Evolutionary conservation across 208 protist genomes (phyloP).

Genomic region (Novymonas esmeraldas): DNA sequence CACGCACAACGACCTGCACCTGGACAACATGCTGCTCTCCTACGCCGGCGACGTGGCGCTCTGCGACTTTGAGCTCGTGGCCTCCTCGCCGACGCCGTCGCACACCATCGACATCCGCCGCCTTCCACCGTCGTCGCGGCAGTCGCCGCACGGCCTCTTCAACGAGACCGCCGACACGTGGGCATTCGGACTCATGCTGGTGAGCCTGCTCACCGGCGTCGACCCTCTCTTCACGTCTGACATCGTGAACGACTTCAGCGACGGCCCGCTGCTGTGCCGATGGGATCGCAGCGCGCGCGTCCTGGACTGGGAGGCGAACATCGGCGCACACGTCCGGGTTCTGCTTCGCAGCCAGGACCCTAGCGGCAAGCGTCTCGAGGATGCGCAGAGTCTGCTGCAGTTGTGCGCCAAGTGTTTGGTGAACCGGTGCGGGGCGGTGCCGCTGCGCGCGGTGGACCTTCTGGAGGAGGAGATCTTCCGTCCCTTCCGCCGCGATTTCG

Average conservation of each 20-base stretch:
- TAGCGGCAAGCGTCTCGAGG: conserved; percentile 10
- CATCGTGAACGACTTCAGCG: conserved; percentile 81
- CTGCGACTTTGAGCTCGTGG: conserved; percentile 89
- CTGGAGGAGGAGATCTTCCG: conserved; percentile 53
- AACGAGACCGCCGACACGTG: conserved; percentile 61
- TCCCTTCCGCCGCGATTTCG: conserved; percentile 28
- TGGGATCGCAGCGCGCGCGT: conserved; percentile 33
- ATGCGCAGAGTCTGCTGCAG: conserved; percentile 42
- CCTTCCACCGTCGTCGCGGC: conserved; percentile 62
- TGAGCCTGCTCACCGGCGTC: conserved; percentile 77
- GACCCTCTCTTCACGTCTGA: conserved; percentile 70
- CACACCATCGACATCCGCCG: conserved; percentile 13
- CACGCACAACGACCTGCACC: conserved; percentile 86
- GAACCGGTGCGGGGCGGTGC: conserved; percentile 41
- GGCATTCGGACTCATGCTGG: conserved; percentile 64
- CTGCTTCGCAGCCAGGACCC: conserved; percentile 44
- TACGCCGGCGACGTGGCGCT: conserved; percentile 53
- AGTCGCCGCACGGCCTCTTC: conserved; percentile 74
- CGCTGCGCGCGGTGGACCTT: conserved; percentile 40
- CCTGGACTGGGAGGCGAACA: conserved; percentile 82
- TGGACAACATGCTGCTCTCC: conserved; percentile 77
- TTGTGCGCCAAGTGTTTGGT: conserved; percentile 69
- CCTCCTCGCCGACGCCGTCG: conserved; percentile 27
- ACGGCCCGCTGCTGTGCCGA: conserved; percentile 57
- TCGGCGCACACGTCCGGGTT: conserved; percentile 48